Conservation (phyloP, 768 basidiomycete genomes). For the Tremella fuciformis region DNA sequence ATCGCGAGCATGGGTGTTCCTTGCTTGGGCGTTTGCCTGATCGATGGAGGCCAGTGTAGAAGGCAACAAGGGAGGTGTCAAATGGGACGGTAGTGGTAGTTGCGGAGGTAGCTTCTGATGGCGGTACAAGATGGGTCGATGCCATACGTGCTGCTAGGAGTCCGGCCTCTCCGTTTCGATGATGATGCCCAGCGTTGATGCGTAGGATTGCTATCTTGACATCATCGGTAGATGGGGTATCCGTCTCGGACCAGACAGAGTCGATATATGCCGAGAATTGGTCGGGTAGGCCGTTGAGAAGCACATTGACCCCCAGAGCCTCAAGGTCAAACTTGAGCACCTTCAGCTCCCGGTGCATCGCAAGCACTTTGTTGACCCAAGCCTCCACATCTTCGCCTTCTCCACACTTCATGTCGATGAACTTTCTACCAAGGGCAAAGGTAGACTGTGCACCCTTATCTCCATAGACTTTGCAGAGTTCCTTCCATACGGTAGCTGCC, state of each 20-base stretch:
- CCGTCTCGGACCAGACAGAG: background rate
- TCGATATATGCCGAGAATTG: background rate
- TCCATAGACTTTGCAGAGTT: background rate
- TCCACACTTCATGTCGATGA: background rate
- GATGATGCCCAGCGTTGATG: conserved; percentile 10
- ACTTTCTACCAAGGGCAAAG: conserved; percentile 6
- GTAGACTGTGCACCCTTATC: background rate
- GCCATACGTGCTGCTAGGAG: too few species aligned
- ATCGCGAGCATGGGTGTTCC: conserved; percentile 12
- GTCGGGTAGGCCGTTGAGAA: conserved; percentile 2
- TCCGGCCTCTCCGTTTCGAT: conserved; percentile 2
- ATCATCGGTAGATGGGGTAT: conserved; percentile 5
- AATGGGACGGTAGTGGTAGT: background rate
- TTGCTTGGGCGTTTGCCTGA: conserved; percentile 12
- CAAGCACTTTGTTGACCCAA: background rate
- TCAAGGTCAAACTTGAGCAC: background rate
- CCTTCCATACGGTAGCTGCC: too few species aligned
- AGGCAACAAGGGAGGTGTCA: background rate
- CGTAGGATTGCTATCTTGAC: conserved; percentile 6
- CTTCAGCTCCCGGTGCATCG: conserved; percentile 2
- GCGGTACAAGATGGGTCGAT: too few species aligned
- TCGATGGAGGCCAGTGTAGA: conserved; percentile 5
- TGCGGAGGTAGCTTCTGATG: too few species aligned
- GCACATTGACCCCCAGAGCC: conserved; percentile 4
- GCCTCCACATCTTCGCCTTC: background rate